Evolutionary conservation across 441 rosid genomes (phyloP).

Genomic region (Adansonia rubrostipa): DNA sequence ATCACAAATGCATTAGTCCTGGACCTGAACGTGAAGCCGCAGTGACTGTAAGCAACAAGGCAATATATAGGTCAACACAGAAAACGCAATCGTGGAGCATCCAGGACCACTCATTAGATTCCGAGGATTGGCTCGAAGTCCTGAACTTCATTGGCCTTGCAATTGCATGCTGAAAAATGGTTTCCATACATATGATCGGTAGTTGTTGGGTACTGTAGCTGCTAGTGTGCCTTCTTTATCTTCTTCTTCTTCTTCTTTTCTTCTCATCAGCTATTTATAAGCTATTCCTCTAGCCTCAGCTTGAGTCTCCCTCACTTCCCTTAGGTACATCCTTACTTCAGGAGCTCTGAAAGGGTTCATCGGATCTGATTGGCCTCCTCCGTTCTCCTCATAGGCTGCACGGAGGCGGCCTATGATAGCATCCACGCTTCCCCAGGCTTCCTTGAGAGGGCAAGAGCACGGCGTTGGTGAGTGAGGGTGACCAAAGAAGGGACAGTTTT

Average conservation of each 20-base stretch:
- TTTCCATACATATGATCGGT: not conserved
- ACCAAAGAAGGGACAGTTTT: conserved; percentile 51
- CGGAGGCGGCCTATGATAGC: conserved; percentile 66
- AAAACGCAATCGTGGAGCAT: not conserved
- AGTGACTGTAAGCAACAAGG: too few species aligned
- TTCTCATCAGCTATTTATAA: conserved; percentile 43
- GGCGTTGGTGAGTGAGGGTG: conserved; percentile 56
- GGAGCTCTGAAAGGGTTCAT: conserved; percentile 64
- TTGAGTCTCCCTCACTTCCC: conserved; percentile 58
- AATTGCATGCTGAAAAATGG: not conserved
- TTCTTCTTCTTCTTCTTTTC: conserved; percentile 41
- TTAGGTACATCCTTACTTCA: conserved; percentile 56
- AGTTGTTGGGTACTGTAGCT: too few species aligned
- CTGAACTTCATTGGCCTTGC: not conserved
- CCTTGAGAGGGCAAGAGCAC: conserved; percentile 58
- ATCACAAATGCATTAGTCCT: too few species aligned
- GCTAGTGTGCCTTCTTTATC: too few species aligned
- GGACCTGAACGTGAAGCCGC: too few species aligned
- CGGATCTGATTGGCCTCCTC: conserved; percentile 49
- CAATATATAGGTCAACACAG: not conserved
- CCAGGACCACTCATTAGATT: not conserved
- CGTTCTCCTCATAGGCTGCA: conserved; percentile 63
- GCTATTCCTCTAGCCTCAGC: conserved; percentile 56
- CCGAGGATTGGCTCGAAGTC: not conserved
- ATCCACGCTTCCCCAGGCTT: conserved; percentile 66